Evolutionary conservation across 1,284 basidiomycete species (phyloP).

Genomic region (Phellopilus nigrolimitatus): DNA sequence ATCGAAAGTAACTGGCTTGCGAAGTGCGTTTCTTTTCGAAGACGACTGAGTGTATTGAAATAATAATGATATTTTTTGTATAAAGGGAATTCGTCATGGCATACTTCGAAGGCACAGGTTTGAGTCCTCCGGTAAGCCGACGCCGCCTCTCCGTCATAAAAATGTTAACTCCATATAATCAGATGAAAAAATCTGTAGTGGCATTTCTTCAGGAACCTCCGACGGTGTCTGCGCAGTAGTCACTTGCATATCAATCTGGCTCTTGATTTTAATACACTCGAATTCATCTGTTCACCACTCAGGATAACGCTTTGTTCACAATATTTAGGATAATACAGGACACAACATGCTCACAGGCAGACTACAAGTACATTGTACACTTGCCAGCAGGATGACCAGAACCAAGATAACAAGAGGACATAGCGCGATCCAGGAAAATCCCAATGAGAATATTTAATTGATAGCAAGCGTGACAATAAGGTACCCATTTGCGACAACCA

Average conservation of each 20-base stretch:
- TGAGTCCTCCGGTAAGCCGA: slow-evolving; percentile 62
- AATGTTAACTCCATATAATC: neutral
- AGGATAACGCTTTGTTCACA: too few species aligned
- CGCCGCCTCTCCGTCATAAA: neutral
- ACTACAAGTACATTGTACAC: neutral
- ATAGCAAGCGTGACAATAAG: slow-evolving; percentile 51
- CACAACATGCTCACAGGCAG: too few species aligned
- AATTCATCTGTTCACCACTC: too few species aligned
- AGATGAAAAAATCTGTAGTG: slow-evolving; percentile 41
- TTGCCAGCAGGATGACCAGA: slow-evolving; percentile 4
- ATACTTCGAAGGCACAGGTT: slow-evolving; percentile 66
- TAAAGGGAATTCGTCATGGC: slow-evolving; percentile 58
- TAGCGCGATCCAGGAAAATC: neutral
- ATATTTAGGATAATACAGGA: too few species aligned
- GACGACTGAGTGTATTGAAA: too few species aligned
- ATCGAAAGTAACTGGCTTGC: slow-evolving; percentile 72
- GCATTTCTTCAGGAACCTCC: slow-evolving; percentile 15
- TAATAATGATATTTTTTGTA: neutral
- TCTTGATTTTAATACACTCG: too few species aligned
- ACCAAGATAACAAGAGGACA: neutral
- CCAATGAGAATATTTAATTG: slow-evolving; percentile 15
- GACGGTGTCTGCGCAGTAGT: too few species aligned
- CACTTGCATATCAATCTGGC: too few species aligned
- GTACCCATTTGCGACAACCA: slow-evolving; percentile 71
- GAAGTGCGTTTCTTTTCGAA: slow-evolving; percentile 22